phyloP scores from a whole-genome alignment of 805 yeast genomes.

The Saccharomyces jurei region DNA sequence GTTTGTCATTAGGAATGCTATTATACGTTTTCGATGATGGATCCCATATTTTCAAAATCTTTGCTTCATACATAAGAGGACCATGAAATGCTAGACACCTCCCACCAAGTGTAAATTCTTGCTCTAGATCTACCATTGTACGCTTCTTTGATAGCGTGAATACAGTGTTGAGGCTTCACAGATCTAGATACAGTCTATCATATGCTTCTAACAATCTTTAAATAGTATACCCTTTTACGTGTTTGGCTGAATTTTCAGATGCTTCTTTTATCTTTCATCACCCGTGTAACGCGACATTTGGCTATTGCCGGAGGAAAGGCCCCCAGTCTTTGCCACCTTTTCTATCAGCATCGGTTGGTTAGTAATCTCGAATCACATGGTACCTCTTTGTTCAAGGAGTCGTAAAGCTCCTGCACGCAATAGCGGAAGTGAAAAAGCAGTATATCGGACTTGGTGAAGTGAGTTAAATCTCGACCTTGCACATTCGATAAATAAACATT shows the following conservation, averaged over 20 bases:
- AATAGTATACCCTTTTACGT: neutral
- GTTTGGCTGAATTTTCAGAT: neutral
- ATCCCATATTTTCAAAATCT: constrained; percentile 56
- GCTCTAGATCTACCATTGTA: neutral
- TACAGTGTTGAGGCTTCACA: neutral
- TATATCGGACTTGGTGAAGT: neutral
- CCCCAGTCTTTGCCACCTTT: neutral
- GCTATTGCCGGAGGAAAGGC: neutral
- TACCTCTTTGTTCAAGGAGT: neutral
- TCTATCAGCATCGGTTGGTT: neutral
- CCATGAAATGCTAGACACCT: constrained; percentile 81
- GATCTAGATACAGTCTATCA: neutral
- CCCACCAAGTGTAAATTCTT: constrained; percentile 22
- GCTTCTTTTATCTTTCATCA: neutral
- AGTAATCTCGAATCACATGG: neutral
- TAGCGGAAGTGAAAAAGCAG: neutral
- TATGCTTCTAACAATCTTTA: neutral
- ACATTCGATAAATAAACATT: neutral
- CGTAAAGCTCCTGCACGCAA: neutral
- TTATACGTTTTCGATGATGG: constrained; percentile 37
- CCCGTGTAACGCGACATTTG: neutral
- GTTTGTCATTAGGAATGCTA: neutral
- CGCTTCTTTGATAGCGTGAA: neutral
- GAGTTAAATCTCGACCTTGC: neutral
- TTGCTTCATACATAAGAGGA: constrained; percentile 83